Evolutionary conservation across 306 rosid genomes (phyloP).

Genomic region (Inga laurina): DNA sequence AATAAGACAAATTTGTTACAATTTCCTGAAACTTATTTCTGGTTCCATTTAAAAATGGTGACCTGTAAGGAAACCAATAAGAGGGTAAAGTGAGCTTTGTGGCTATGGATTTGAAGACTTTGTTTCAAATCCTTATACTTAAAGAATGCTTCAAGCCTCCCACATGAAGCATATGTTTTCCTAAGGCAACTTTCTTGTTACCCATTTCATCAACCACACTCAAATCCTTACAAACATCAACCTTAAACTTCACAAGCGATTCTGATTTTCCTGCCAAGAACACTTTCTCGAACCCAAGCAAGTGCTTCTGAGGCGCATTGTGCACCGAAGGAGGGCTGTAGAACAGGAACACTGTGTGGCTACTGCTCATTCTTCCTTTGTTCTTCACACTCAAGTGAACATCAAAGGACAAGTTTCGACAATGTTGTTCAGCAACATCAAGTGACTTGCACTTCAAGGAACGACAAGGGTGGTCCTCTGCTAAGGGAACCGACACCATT

Average conservation of each 20-base stretch:
- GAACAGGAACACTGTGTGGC: slow-evolving; percentile 73
- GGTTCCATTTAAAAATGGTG: slow-evolving; percentile 30
- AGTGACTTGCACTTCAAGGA: slow-evolving; percentile 74
- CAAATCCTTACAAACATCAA: slow-evolving; percentile 88
- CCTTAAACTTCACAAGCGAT: slow-evolving; percentile 61
- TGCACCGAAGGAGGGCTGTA: slow-evolving; percentile 75
- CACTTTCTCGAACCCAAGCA: slow-evolving; percentile 79
- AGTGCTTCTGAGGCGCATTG: slow-evolving; percentile 79
- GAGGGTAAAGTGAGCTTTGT: background rate
- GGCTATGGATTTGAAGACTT: slow-evolving; percentile 43
- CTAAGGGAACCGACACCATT: slow-evolving; percentile 60
- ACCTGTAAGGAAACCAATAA: slow-evolving; percentile 31
- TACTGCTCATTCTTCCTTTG: slow-evolving; percentile 56
- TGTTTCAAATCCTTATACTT: slow-evolving; percentile 70
- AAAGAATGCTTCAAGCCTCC: slow-evolving; percentile 78
- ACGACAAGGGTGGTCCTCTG: slow-evolving; percentile 63
- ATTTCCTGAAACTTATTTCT: slow-evolving; percentile 36
- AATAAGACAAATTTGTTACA: slow-evolving; percentile 39
- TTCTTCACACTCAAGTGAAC: slow-evolving; percentile 70
- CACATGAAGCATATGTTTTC: slow-evolving; percentile 77
- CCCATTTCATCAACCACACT: slow-evolving; percentile 88
- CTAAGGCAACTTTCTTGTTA: slow-evolving; percentile 72
- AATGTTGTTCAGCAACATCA: slow-evolving; percentile 54
- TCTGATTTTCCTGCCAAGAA: slow-evolving; percentile 49
- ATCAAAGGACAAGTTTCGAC: slow-evolving; percentile 65